These are phyloP conservation scores for Physcomitrellopsis africana DNA, from an alignment of 225 moss, liverwort and hornwort genomes.

Conservation along the genomic window DNA sequence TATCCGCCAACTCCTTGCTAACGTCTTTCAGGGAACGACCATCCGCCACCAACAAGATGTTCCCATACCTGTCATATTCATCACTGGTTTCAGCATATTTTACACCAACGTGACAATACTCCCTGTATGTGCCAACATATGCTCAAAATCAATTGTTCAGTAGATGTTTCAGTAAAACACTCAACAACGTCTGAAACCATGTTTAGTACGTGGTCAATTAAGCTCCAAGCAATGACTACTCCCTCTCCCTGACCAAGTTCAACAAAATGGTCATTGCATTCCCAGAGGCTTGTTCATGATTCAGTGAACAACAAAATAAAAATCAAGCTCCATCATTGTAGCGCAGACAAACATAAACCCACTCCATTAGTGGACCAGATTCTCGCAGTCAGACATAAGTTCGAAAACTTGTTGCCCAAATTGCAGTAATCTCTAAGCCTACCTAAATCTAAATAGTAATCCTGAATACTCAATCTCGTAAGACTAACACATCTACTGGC, in stretches of 20 bases:
- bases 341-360: background rate
- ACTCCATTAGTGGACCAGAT: too few species aligned
- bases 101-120: background rate
- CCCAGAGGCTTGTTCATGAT: background rate
- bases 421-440: background rate
- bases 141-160: background rate
- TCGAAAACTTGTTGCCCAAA: too few species aligned
- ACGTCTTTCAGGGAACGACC: constrained; percentile 77
- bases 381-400: too few species aligned
- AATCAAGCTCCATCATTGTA: background rate
- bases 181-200: background rate
- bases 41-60: constrained; percentile 78
- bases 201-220: background rate
- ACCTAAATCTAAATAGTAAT: background rate
- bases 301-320: background rate
- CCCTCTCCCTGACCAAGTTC: background rate
- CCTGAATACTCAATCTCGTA: too few species aligned
- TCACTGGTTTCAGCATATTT: constrained; percentile 28
- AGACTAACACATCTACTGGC: background rate
- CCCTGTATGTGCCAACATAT: background rate
- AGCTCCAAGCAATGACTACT: background rate
- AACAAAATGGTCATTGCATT: background rate
- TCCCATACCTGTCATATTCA: constrained; percentile 69
- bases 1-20: constrained; percentile 62
- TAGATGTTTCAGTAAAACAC: background rate